Base-by-base conservation (phyloP, 306 rosid species). In the Malus sieversii region DNA sequence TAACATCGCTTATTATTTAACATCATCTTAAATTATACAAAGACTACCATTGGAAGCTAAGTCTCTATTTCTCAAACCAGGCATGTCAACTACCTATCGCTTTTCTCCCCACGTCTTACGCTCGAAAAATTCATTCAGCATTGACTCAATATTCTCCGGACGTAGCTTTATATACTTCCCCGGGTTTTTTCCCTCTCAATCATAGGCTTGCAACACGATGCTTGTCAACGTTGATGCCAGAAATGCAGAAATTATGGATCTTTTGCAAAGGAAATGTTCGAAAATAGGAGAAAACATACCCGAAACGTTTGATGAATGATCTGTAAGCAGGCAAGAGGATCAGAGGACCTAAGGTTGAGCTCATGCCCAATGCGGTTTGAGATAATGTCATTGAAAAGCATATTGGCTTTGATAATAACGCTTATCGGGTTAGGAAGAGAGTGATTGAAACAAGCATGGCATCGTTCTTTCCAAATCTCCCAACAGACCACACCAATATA, bases 311-410 rank as follows among this genome's bases (percentile, higher is more conserved):
- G 73, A 86, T 69, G 84, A 96, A 96, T 52, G 98, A 92, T 90
- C 96, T 84, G 82, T 90, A 96, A 30, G 99, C 99, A 66, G 98
- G 98, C 80, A 96, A 87, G 58, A 96, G 86, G 38, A 96, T 97
- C 29, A 27, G 33, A 32, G 33, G 1, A 32, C 33, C 33, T 32
- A 32, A 32, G 4, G 33, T 32, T 32, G 33, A 32, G 5, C 33
- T 32, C 33, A 32, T 32, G 33, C 33, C 33, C 33, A 32, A 32
- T 32, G 33, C 33, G 33, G 33, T 4, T 32, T 32, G 33, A 30
- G 33, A 30, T 30, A 30, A 30, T 30, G 33, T 30, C 33, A 30
- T 30, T 30, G 33, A 30, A 30, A 30, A 30, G 33, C 33, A 30
- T 30, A 30, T 3, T 30, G 33, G 33, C 33, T 4, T 30, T 30